Evolutionary conservation across 148 eudicot species (phyloP).

Genomic region (Diospyros kaki): DNA sequence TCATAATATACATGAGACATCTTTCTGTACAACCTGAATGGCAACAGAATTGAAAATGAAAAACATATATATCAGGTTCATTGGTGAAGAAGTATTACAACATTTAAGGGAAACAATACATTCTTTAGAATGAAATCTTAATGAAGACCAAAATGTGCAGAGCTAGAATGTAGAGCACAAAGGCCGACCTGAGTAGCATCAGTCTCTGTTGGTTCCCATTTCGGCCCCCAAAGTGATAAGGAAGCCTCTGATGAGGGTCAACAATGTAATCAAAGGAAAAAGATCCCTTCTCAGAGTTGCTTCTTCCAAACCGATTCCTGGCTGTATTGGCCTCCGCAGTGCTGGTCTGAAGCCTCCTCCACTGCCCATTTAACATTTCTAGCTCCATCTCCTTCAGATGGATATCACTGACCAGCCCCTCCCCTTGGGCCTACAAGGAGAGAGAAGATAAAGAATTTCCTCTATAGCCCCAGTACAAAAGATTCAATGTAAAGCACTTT

Average conservation of each 20-base stretch:
- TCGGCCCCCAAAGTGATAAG: slow-evolving; percentile 50
- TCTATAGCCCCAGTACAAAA: not conserved
- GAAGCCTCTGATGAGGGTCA: slow-evolving; percentile 50
- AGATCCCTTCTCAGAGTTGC: slow-evolving; percentile 36
- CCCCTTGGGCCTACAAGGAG: slow-evolving; percentile 78
- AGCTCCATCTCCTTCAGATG: slow-evolving; percentile 84
- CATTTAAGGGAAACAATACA: not conserved
- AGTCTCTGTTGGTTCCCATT: slow-evolving; percentile 63
- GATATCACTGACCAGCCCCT: slow-evolving; percentile 70
- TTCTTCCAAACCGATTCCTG: slow-evolving; percentile 61
- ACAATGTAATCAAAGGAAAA: slow-evolving; percentile 44
- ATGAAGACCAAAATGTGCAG: slow-evolving; percentile 83
- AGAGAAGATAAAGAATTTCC: not conserved
- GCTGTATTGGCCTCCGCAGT: slow-evolving; percentile 51
- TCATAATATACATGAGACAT: slow-evolving; percentile 4
- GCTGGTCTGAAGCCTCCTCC: slow-evolving; percentile 58
- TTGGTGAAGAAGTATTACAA: slow-evolving; percentile 1
- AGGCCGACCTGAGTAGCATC: slow-evolving; percentile 80
- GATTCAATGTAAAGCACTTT: not conserved
- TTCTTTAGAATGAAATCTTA: slow-evolving; percentile 61
- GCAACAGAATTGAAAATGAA: not conserved
- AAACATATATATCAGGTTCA: not conserved
- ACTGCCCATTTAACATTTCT: slow-evolving; percentile 60
- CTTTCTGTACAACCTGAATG: slow-evolving; percentile 12
- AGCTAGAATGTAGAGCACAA: slow-evolving; percentile 78